Conservation (phyloP, 2,329 filamentous ascomycete genomes). For the Fusarium coffeatum region DNA sequence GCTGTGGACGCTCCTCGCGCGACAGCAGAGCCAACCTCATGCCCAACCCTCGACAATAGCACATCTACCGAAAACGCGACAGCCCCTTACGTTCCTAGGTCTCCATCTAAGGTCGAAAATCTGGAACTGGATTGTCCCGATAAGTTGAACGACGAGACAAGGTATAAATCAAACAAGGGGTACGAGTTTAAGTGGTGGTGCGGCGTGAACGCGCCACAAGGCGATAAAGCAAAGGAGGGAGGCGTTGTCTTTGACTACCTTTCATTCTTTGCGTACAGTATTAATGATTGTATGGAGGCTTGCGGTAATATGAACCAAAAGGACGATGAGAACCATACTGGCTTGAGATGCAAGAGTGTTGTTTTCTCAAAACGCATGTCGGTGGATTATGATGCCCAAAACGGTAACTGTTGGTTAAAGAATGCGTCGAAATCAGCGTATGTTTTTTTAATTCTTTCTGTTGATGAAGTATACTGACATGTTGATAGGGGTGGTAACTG, state of each 20-base stretch:
- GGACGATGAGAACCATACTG: background rate
- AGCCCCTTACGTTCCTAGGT: conserved; percentile 23
- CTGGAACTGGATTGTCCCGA: conserved; percentile 23
- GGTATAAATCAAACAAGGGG: conserved; percentile 28
- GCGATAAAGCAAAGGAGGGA: conserved; percentile 7
- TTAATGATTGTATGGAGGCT: conserved; percentile 31
- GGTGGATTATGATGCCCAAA: background rate
- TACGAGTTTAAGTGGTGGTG: conserved; percentile 38
- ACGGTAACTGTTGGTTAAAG: conserved; percentile 32
- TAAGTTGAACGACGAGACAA: conserved; percentile 8
- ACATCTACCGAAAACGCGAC: conserved; percentile 19
- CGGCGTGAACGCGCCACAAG: conserved; percentile 23
- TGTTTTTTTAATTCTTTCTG: background rate
- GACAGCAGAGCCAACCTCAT: conserved; percentile 18
- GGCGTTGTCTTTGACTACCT: conserved; percentile 16
- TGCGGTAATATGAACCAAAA: conserved; percentile 27
- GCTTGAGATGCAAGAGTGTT: conserved; percentile 18
- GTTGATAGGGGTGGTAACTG: conserved; percentile 8
- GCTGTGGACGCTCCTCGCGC: conserved; percentile 8
- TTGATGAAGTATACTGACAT: background rate
- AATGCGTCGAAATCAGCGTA: background rate
- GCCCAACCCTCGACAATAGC: conserved; percentile 16
- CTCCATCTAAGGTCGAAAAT: background rate
- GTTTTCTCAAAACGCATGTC: conserved; percentile 25
- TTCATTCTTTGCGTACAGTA: conserved; percentile 9